Evolutionary conservation across 202 grass and related monocot species (phyloP), one percentile per base, ranked within the genome.

Genomic region (Saccharum hybrid): DNA sequence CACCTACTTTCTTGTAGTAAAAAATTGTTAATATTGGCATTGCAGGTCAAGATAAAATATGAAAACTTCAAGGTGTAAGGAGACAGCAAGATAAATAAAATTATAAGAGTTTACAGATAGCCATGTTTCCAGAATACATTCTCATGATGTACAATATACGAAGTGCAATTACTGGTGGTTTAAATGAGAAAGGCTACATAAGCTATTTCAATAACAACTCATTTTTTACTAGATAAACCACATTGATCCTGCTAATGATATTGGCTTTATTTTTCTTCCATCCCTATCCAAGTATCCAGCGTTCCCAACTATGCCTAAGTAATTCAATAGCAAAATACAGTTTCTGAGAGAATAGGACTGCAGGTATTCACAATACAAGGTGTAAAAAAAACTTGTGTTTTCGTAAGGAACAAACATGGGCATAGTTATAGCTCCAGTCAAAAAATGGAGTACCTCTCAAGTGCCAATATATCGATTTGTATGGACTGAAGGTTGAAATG

Each of bases 1-100:
- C 4, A 45, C 67, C 3, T 66, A 78, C 40, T 46, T 86, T 80
- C 26, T 66, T 26, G 15, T 61, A 60, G 36, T 62, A 49, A 66
- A 33, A 33, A 33, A 33, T 3, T 78, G 64, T 39, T 37, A 28
- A 34, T 60, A 41, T 72, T 67, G n/a, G 8, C 10, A 6, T 18
- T 80, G 41, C 1, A 51, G 9, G 10, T 83, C 23, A 83, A 42
- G 49, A 67, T 12, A 48, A 84, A 88, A 48, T 6, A 68, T 60
- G 48, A 79, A 88, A 48, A 72, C 41, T 48, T 48, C 15, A 42
- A 71, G 19, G 69, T 30, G 23, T 48, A 30, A 71, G 6, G 57
- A 66, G 61, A 75, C 2, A 65, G 21, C 30, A 80, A 67, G 46
- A 38, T 73, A 45, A 66, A 64, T 46, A 46, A 82, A 62, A 64